Base-by-base conservation (phyloP, 306 rosid species). In the Rosa persica region DNA sequence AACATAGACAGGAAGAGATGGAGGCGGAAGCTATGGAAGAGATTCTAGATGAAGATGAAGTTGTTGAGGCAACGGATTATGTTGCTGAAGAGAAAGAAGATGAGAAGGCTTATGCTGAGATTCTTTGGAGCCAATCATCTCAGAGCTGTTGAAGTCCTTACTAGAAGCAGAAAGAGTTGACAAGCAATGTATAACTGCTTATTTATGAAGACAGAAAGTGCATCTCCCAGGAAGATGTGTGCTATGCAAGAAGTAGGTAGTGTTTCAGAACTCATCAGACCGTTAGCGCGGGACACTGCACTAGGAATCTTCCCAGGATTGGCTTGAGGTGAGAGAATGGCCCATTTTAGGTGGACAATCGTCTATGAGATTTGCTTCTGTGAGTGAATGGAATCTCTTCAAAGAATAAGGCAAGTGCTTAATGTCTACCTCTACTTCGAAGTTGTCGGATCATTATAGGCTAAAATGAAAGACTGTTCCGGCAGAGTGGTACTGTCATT, bases 51-150 rank as follows among this genome's bases (percentile, higher is more conserved):
- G 93, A 90, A 66, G 93, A 87, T 84, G 96, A 87, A 84, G 84
- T 79, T 73, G 79, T 78, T 69, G 89, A 85, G 81, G 84, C 73
- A 67, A 72, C 85, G 40, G 65, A 79, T 82, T 85, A 69, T 77
- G 86, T 78, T 77, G 80, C 76, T 38, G 82, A 83, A 82, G 97
- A 92, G 89, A 86, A 86, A 90, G 96, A 92, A 77, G 95, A 92
- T 76, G 97, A 92, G 81, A 89, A 87, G 72, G 89, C 82, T 67
- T 92, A 92, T 72, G 93, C 92, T n/a, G 81, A 90, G 75, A 76
- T 73, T 51, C 88, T 92, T 57, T 92, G 97, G 93, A 89, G 80
- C 80, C 93, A 89, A 66, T 83, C 83, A 43, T 86, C 89, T 62
- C 82, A 86, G 81, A 83, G 84, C 60, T 58, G 83, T 52, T 85